Base-by-base conservation (phyloP, 1,139 yeast genomes). In the Geotrichum cucujoidarum region DNA sequence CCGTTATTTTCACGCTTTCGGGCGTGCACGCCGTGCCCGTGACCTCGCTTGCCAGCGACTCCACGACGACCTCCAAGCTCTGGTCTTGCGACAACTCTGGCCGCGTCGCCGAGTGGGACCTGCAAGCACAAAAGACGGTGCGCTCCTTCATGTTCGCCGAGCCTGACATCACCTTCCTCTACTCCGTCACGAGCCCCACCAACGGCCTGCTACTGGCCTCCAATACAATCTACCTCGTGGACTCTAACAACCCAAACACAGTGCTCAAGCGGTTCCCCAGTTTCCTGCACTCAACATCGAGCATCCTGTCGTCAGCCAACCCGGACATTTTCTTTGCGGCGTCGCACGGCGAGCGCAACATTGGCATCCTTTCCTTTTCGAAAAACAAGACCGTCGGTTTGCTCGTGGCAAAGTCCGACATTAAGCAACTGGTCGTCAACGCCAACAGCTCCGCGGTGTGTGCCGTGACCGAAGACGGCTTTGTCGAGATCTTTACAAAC, bases 291-390 rank as follows among this genome's bases (percentile, higher is more conserved):
- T 60, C 58, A 14, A 53, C 58, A 17, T 41, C 53, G 30, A 48
- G 45, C 30, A 43, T 59, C 22, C 30, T 56, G 22, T 33, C 49
- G 33, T 38, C 48, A 24, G 30, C 47, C 27, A 47, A 52, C 14
- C 40, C 48, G 11, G 58, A 51, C 18, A 32, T 48, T 16, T 76
- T 85, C 55, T 62, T 85, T 47, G 80, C 92, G 1, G 78, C 83
- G 50, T 94, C 96, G 1, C 70, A 69, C 32, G 81, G 80, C 53
- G 97, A 89, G 63, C 75, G 96, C 57, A 87, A 86, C 62, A 73
- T 88, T 57, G 88, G 86, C 62, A 69, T 85, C 49, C 80, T 83
- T 60, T 80, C 83, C 16, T 55, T 80, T 8, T 57, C 68, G 10
- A 69, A 69, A 47, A 61, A 57, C 8, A 67, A 61, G 51, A 64